These are phyloP conservation scores for Daldinia caldariorum DNA, from an alignment of 495 filamentous ascomycete species.

Conservation along the genomic window DNA sequence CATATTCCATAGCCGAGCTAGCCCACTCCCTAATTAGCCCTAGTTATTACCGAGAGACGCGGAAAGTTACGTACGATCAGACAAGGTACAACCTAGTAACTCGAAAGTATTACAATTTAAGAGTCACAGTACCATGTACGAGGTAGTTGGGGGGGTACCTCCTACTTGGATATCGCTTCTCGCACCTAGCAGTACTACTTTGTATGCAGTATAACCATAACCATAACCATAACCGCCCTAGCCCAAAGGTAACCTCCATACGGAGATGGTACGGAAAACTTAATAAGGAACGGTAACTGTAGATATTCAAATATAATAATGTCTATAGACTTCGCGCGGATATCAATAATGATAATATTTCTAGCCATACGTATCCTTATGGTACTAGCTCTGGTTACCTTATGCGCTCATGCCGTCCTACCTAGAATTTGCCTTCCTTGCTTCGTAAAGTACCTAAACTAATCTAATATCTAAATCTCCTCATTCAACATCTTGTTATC, in stretches of 20 bases:
- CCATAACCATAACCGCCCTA: slow-evolving; percentile 3
- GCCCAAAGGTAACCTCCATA: slow-evolving; percentile 1
- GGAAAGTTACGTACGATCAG: not conserved
- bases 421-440: not conserved
- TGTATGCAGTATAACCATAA: not conserved
- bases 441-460: no score
- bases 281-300: not conserved
- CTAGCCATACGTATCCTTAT: not conserved
- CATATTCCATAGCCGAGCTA: not conserved
- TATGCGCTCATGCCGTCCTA: not conserved
- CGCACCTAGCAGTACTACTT: no score
- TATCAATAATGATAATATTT: not conserved
- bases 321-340: not conserved
- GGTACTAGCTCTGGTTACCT: not conserved
- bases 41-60: not conserved
- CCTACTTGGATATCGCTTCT: no score
- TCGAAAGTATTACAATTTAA: not conserved
- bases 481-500: slow-evolving; percentile 47
- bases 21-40: not conserved
- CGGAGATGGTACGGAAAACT: not conserved
- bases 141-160: not conserved
- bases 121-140: slow-evolving; percentile 4
- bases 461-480: not conserved
- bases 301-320: not conserved
- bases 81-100: slow-evolving; percentile 7